Evolutionary conservation across 78 protist genomes (phyloP).

Genomic region (Acrasis kona): DNA sequence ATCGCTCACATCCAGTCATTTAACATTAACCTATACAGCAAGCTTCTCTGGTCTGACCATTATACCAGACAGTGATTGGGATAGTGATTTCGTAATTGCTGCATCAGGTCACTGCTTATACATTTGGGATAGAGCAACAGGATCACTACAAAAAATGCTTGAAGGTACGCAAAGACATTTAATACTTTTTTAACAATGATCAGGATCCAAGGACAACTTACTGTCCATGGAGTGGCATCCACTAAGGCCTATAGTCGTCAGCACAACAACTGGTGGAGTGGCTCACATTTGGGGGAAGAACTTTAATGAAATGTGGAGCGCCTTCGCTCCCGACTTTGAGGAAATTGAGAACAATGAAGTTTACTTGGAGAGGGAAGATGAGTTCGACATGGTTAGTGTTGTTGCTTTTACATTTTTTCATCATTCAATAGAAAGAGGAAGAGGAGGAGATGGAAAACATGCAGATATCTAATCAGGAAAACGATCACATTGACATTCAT

Average conservation of each 20-base stretch:
- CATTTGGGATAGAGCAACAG: background rate
- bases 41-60: background rate
- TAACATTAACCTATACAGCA: too few relatives aligned
- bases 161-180: too few relatives aligned
- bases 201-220: too few relatives aligned
- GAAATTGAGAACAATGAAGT: conserved; percentile 65
- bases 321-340: conserved; percentile 63
- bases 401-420: background rate
- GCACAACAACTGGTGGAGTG: background rate
- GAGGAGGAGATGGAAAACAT: background rate
- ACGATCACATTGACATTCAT: too few relatives aligned
- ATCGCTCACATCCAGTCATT: too few relatives aligned
- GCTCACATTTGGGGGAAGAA: conserved; percentile 5
- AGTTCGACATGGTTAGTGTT: conserved; percentile 44
- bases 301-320: conserved; percentile 57
- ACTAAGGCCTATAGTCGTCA: background rate
- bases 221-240: conserved; percentile 31
- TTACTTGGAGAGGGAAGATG: conserved; percentile 67
- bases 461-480: too few relatives aligned
- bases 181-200: too few relatives aligned
- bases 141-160: too few relatives aligned
- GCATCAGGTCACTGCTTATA: background rate
- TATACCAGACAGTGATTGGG: background rate
- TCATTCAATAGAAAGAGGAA: background rate
- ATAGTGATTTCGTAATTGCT: background rate